Evolutionary conservation across 306 rosid genomes (phyloP), one percentile per base, ranked within the genome.

Genomic region (Senna tora): DNA sequence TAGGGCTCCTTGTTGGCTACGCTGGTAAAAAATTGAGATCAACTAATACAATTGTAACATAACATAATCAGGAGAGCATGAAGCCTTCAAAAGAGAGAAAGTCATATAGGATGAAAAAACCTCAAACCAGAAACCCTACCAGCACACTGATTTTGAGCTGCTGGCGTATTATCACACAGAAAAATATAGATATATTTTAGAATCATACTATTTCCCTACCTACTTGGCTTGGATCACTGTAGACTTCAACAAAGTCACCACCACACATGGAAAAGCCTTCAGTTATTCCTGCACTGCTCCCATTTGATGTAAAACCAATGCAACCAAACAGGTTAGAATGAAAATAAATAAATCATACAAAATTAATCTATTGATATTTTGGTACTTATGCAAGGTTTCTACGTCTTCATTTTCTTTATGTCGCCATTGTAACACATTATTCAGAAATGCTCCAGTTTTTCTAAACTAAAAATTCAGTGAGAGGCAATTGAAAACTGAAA

Each of bases 241-340:
- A 94, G 80, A 94, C 97, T 83, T 91, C 98, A 73, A 91, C 85
- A 63, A 94, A 94, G 87, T 94, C 99, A 47, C 99, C 99, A 72
- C 96, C 97, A 14, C 97, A 94, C 97, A 94, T 94, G 57, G 99
- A 94, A 87, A 94, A 94, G 33, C 99, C 99, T 83, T 91, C 96
- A 6, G 99, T 87, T 32, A 94, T 89, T 77, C 95, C 99, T 75
- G 97, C 99, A 66, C 99, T 91, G 92, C 84, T 81, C 73, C 67
- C 12, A 3, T 13, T 69, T 65, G 33, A 79, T 49, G 14, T 17
- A 66, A 1, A 46, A 16, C 30, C 22, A 76, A 45, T 52, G 54
- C 2, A 67, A 76, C 33, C 42, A 77, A 34, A 4, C 69, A 61
- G 6, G 72, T 19, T 69, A 76, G 39, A 67, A 63, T 56, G 9